phyloP scores from a whole-genome alignment of 2,329 filamentous ascomycete genomes.

The Aciculosporium take region DNA sequence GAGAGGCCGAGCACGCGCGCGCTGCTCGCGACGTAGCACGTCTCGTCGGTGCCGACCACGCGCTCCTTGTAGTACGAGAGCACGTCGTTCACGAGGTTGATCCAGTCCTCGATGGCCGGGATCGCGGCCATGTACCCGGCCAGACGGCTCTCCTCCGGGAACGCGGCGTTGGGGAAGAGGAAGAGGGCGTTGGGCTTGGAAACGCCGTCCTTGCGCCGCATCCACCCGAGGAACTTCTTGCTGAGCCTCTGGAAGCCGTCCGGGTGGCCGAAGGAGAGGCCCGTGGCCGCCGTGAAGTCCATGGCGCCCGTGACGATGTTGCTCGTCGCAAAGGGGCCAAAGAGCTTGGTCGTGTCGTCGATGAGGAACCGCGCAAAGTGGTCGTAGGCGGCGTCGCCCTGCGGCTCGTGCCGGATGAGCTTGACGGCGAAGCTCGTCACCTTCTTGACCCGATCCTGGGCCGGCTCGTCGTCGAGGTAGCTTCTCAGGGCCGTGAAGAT shows the following conservation, averaged over 20 bases:
- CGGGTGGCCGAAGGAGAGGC: neutral
- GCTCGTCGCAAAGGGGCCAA: neutral
- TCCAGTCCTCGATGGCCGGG: neutral
- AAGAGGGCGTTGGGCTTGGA: neutral
- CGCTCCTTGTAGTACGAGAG: neutral
- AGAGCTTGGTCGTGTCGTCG: neutral
- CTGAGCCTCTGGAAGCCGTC: neutral
- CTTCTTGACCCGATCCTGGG: too few species aligned
- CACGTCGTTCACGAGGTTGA: neutral
- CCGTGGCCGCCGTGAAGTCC: neutral
- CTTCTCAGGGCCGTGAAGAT: neutral
- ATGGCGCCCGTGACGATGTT: neutral
- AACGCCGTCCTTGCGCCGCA: too few species aligned
- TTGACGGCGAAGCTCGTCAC: neutral
- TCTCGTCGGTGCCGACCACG: neutral
- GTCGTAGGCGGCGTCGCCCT: neutral
- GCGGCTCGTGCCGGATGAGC: neutral
- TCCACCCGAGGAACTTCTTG: neutral
- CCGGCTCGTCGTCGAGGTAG: neutral
- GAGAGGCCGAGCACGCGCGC: neutral
- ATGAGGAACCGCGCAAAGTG: neutral
- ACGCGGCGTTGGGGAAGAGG: neutral
- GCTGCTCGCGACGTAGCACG: neutral
- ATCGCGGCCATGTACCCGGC: neutral
- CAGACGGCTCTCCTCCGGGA: neutral